Conservation (phyloP, 1,284 basidiomycete species). For the Trichosporon ovoides region DNA sequence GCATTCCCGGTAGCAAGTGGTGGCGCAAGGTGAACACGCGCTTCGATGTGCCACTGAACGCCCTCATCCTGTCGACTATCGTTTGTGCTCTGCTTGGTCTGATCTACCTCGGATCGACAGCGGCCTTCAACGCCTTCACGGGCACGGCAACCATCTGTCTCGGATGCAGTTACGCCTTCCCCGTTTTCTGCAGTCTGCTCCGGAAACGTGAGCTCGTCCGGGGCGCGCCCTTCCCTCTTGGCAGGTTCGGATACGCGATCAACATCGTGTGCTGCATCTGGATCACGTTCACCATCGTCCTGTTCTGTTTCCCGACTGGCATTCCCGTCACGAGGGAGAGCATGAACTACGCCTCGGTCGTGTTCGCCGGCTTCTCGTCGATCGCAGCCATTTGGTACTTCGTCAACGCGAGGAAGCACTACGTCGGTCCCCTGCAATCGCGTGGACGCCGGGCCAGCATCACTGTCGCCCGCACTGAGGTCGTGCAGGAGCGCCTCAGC, state of each 20-base stretch:
- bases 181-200: slow-evolving; percentile 47
- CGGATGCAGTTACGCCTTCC: slow-evolving; percentile 45
- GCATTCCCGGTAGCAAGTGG: slow-evolving; percentile 43
- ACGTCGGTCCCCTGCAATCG: slow-evolving; percentile 31
- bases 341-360: slow-evolving; percentile 55
- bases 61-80: slow-evolving; percentile 45
- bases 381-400: slow-evolving; percentile 59
- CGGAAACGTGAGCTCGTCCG: slow-evolving; percentile 39
- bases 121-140: slow-evolving; percentile 46
- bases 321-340: slow-evolving; percentile 32
- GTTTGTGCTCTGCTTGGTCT: slow-evolving; percentile 50
- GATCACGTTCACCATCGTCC: slow-evolving; percentile 21
- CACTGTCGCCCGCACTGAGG: background rate
- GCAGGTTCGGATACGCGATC: slow-evolving; percentile 43
- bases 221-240: slow-evolving; percentile 38
- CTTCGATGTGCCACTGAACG: slow-evolving; percentile 48
- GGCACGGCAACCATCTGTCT: slow-evolving; percentile 43
- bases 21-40: slow-evolving; percentile 42
- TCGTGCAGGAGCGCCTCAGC: background rate
- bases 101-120: slow-evolving; percentile 43
- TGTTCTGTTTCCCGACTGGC: slow-evolving; percentile 25
- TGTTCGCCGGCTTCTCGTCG: slow-evolving; percentile 58
- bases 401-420: slow-evolving; percentile 45
- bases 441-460: background rate
- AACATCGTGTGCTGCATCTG: slow-evolving; percentile 33